A percentile compares a stretch with the other conserved stretches of the same genome.
These are phyloP conservation scores for carrot (Daucus carota) DNA, from an alignment of 129 eudicot genomes.

Conservation along the genomic window DH1_v3.0 NC_030382.2:55571001-55571500, in stretches of 20 bases:
- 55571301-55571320: background rate
- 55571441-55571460: background rate
- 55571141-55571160: background rate
- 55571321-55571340: background rate
- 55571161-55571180: background rate
- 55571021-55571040: background rate
- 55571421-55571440: background rate
- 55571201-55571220: slow-evolving; percentile 38
- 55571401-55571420: background rate
- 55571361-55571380: background rate
- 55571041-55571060: background rate
- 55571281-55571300: background rate
- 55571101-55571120: background rate
- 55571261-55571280: slow-evolving; percentile 36
- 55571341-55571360: background rate
- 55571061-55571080: background rate
- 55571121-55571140: background rate
- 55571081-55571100: background rate
- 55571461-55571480: background rate
- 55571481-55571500: background rate
- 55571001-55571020: slow-evolving; percentile 10
- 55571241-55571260: slow-evolving; percentile 42
- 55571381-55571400: background rate
- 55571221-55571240: slow-evolving; percentile 37
- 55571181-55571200: slow-evolving; percentile 36